These are phyloP conservation scores for Amphichorda felina DNA, from an alignment of 2,329 filamentous ascomycete genomes.

Conservation along the genomic window DNA sequence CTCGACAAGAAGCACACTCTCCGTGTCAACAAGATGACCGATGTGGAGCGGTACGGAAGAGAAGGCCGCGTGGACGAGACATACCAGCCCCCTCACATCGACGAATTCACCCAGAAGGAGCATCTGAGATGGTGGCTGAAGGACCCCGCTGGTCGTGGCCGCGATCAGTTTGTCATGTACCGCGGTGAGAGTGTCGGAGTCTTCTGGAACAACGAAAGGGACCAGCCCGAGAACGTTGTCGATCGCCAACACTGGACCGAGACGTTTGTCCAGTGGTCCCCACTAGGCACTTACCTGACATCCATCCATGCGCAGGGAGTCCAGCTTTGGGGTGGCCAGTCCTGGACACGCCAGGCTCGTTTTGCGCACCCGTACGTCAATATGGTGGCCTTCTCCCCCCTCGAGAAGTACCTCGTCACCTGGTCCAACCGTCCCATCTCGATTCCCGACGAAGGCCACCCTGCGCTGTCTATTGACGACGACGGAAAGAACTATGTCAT, in stretches of 20 bases:
- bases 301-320: constrained; percentile 95
- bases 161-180: constrained; percentile 95
- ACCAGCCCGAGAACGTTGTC: constrained; percentile 75
- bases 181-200: constrained; percentile 85
- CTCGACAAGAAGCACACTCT: constrained; percentile 97
- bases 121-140: constrained; percentile 89
- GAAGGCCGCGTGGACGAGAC: constrained; percentile 90
- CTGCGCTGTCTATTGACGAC: constrained; percentile 76
- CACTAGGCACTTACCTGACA: constrained; percentile 83
- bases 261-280: constrained; percentile 96
- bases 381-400: constrained; percentile 88
- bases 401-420: constrained; percentile 86
- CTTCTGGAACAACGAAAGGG: constrained; percentile 97
- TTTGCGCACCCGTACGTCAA: constrained; percentile 95
- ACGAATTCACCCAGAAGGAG: constrained; percentile 83
- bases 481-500: constrained; percentile 99
- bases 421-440: constrained; percentile 93
- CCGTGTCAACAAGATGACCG: constrained; percentile 93
- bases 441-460: constrained; percentile 79
- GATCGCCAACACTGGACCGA: constrained; percentile 97
- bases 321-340: constrained; percentile 87
- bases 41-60: constrained; percentile 90
- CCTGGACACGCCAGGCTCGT: constrained; percentile 82
- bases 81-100: constrained; percentile 70
- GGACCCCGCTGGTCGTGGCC: constrained; percentile 65